Evolutionary conservation across 768 basidiomycete species (phyloP).

Genomic region (Kwoniella botswanensis): DNA sequence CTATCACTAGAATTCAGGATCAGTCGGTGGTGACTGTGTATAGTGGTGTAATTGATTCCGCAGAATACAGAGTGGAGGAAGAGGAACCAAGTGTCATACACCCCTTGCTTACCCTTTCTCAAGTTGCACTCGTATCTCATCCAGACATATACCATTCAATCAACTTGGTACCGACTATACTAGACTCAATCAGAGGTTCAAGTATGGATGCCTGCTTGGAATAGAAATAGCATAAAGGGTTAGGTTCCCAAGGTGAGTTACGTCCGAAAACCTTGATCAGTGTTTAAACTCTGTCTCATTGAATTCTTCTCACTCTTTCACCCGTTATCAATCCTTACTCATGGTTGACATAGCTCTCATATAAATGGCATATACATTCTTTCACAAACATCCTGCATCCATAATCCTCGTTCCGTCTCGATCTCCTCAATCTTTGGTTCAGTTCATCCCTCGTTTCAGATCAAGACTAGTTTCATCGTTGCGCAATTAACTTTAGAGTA

Average conservation of each 20-base stretch:
- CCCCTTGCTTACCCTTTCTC: background rate
- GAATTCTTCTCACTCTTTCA: background rate
- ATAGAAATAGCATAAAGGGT: background rate
- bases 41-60: background rate
- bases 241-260: background rate
- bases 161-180: no score
- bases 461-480: background rate
- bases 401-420: background rate
- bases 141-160: background rate
- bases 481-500: background rate
- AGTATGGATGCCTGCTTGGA: background rate
- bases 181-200: background rate
- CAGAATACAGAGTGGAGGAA: background rate
- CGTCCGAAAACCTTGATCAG: constrained; percentile 1
- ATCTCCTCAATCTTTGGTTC: background rate
- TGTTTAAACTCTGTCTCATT: background rate
- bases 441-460: background rate
- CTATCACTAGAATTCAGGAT: no score
- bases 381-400: background rate
- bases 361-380: no score
- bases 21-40: no score
- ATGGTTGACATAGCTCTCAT: no score
- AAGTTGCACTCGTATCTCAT: background rate
- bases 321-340: background rate
- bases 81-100: background rate